Evolutionary conservation across 2,329 filamentous ascomycete species (phyloP).

Genomic region (Hysterium pulicare): DNA sequence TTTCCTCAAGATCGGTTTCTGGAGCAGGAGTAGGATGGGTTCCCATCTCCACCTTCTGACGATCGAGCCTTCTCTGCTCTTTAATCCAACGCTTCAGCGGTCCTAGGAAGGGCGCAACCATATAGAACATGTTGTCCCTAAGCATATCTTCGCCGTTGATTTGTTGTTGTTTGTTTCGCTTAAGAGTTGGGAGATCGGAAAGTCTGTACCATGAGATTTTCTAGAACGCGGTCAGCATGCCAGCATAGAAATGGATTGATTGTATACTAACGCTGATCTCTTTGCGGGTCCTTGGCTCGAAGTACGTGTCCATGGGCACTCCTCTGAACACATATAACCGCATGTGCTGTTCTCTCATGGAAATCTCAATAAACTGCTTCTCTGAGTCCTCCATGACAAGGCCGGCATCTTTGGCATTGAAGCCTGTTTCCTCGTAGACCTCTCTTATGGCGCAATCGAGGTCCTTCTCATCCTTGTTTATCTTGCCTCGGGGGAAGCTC

Average conservation of each 20-base stretch:
- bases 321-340: constrained; percentile 88
- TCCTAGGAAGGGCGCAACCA: constrained; percentile 90
- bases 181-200: constrained; percentile 78
- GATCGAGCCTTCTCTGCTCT: constrained; percentile 74
- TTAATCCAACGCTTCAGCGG: constrained; percentile 86
- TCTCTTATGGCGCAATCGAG: constrained; percentile 91
- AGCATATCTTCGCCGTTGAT: constrained; percentile 50
- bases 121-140: constrained; percentile 89
- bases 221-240: constrained; percentile 13
- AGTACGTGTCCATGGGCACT: constrained; percentile 80
- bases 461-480: constrained; percentile 95
- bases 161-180: constrained; percentile 65
- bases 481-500: constrained; percentile 96
- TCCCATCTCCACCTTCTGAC: constrained; percentile 39
- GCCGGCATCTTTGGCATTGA: constrained; percentile 72
- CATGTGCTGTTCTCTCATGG: constrained; percentile 90
- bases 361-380: constrained; percentile 81
- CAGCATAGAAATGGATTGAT: not conserved
- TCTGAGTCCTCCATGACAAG: constrained; percentile 66
- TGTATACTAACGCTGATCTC: constrained; percentile 60
- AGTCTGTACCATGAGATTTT: constrained; percentile 94
- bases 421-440: constrained; percentile 94
- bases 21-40: constrained; percentile 12
- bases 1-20: constrained; percentile 29
- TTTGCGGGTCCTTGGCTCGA: constrained; percentile 87